These are phyloP conservation scores for Alopecurus myosuroides DNA, from an alignment of 176 grass and related monocot species.

Conservation along the genomic window DNA sequence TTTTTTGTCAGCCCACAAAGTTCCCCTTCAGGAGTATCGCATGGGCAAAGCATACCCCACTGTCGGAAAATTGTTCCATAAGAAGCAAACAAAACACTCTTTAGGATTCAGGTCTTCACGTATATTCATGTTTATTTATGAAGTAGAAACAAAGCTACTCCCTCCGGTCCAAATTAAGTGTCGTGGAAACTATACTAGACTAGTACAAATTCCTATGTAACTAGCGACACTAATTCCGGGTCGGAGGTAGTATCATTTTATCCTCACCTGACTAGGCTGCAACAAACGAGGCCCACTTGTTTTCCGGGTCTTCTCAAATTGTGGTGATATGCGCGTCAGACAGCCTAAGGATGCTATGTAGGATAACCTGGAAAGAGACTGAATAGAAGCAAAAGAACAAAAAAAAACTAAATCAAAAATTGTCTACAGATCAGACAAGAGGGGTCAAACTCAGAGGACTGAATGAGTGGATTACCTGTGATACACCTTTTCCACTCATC, in stretches of 20 bases:
- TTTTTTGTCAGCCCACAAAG: slow-evolving; percentile 93
- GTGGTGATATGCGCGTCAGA: slow-evolving; percentile 93
- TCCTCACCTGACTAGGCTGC: slow-evolving; percentile 86
- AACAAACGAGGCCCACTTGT: slow-evolving; percentile 92
- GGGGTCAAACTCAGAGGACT: background rate
- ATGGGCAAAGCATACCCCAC: slow-evolving; percentile 99
- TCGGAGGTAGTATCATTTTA: too few species aligned
- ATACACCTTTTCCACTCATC: slow-evolving; percentile 93
- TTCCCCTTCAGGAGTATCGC: slow-evolving; percentile 98
- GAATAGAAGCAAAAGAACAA: background rate
- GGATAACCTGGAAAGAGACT: slow-evolving; percentile 84
- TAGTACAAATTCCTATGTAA: too few species aligned
- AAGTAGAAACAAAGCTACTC: background rate
- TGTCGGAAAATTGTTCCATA: slow-evolving; percentile 34
- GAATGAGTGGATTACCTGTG: slow-evolving; percentile 56
- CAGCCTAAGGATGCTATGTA: slow-evolving; percentile 85
- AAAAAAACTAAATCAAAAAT: background rate
- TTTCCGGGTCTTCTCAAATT: slow-evolving; percentile 95
- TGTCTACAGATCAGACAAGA: background rate
- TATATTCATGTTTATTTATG: background rate
- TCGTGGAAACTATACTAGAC: too few species aligned
- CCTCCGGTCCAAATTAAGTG: too few species aligned
- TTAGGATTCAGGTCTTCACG: background rate
- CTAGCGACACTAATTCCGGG: too few species aligned
- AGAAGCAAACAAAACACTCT: background rate